Conservation (phyloP, 805 yeast genomes). For the Saturnispora silvae region DNA sequence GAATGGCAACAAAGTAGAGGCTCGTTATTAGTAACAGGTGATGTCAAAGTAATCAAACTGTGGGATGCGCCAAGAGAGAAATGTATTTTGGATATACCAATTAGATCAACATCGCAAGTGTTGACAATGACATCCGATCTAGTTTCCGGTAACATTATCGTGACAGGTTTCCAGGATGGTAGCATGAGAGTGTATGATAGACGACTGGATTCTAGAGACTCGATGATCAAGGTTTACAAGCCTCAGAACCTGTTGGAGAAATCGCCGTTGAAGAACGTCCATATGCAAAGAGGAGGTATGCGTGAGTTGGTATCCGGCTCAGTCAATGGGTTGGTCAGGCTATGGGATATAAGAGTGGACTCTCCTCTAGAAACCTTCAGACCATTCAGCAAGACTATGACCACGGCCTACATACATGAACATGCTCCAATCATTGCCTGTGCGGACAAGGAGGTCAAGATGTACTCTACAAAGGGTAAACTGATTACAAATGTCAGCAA, state of each 20-base stretch:
- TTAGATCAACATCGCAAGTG: constrained; percentile 80
- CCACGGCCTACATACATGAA: constrained; percentile 78
- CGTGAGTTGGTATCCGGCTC: constrained; percentile 82
- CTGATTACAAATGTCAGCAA: constrained; percentile 44
- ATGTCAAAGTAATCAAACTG: constrained; percentile 77
- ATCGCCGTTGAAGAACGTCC: constrained; percentile 53
- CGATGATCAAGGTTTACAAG: constrained; percentile 79
- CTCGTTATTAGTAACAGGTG: constrained; percentile 83
- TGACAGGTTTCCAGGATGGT: constrained; percentile 90
- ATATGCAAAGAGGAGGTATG: constrained; percentile 94
- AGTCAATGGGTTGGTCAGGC: constrained; percentile 67
- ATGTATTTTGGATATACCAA: constrained; percentile 80
- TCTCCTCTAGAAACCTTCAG: constrained; percentile 60
- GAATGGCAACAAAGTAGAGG: constrained; percentile 99
- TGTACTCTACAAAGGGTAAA: constrained; percentile 84
- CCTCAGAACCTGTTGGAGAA: constrained; percentile 23
- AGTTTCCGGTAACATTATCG: constrained; percentile 81
- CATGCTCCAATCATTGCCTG: constrained; percentile 93
- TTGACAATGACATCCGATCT: constrained; percentile 90
- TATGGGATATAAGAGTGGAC: constrained; percentile 82
- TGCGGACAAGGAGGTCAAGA: constrained; percentile 66
- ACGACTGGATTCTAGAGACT: constrained; percentile 71
- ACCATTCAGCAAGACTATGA: constrained; percentile 41
- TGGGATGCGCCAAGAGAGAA: constrained; percentile 97
- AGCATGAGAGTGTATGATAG: constrained; percentile 84